phyloP scores from a whole-genome alignment of 2,329 filamentous ascomycete genomes.

The Fusarium sambucinum region DNA sequence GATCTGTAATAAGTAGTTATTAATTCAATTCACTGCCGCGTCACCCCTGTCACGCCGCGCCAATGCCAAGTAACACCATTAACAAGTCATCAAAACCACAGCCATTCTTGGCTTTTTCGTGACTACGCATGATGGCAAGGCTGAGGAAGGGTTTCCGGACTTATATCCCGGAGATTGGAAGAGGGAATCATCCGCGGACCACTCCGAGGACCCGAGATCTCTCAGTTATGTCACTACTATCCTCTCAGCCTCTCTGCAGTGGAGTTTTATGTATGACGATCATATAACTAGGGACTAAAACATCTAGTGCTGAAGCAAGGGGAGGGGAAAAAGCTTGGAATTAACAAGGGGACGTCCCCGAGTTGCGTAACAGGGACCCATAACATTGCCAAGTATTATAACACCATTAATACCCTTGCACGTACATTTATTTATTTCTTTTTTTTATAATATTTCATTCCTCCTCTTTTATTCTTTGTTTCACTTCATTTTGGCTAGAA shows the following conservation, averaged over 20 bases:
- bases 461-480: background rate
- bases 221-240: constrained; percentile 7
- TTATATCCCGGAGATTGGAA: constrained; percentile 17
- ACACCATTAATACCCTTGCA: constrained; percentile 2
- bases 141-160: constrained; percentile 5
- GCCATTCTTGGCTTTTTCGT: constrained; percentile 18
- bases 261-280: constrained; percentile 15
- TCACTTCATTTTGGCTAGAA: background rate
- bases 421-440: background rate
- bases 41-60: constrained; percentile 22
- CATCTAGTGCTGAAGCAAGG: background rate
- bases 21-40: constrained; percentile 9
- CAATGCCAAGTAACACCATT: constrained; percentile 13
- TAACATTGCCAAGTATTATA: constrained; percentile 25
- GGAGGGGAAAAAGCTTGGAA: constrained; percentile 29
- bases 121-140: constrained; percentile 1
- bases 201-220: constrained; percentile 18
- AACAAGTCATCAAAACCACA: constrained; percentile 3
- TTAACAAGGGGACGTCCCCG: background rate
- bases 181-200: constrained; percentile 6
- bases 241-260: constrained; percentile 16
- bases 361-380: constrained; percentile 29
- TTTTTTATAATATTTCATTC: background rate
- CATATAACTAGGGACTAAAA: background rate
- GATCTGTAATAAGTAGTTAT: background rate